Percentiles rank a stretch among this genome's conserved stretches.
Evolutionary conservation across 2,329 filamentous ascomycete species (phyloP).

Genomic region (Metarhizium robertsii): DNA sequence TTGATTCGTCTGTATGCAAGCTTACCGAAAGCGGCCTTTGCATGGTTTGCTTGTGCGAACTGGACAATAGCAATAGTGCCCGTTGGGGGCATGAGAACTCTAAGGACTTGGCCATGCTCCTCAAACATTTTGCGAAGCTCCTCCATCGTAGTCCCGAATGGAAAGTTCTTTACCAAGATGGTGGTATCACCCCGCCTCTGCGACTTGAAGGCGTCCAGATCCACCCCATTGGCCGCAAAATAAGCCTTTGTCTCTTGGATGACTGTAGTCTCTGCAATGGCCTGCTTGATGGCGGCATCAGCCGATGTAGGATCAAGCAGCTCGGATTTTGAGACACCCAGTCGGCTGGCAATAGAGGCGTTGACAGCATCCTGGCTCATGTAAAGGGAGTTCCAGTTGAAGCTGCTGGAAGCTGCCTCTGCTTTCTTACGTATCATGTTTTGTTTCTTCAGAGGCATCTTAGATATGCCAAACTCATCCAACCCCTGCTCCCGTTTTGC

Average conservation of each 20-base stretch:
- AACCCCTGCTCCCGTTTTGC: conserved; percentile 73
- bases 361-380: conserved; percentile 97
- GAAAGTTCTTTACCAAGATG: conserved; percentile 92
- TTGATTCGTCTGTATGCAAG: conserved; percentile 87
- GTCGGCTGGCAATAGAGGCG: conserved; percentile 72
- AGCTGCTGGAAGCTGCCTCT: conserved; percentile 66
- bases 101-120: conserved; percentile 71
- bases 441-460: conserved; percentile 90
- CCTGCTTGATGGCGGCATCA: conserved; percentile 91
- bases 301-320: conserved; percentile 91
- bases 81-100: conserved; percentile 83
- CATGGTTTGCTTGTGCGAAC: conserved; percentile 69
- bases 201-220: conserved; percentile 84
- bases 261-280: conserved; percentile 88
- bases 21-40: conserved; percentile 72
- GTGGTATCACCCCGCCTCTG: conserved; percentile 75
- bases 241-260: conserved; percentile 96
- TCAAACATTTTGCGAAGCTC: conserved; percentile 77
- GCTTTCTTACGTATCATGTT: conserved; percentile 79
- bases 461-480: conserved; percentile 82
- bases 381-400: conserved; percentile 99
- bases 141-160: conserved; percentile 68
- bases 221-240: conserved; percentile 78
- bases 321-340: conserved; percentile 86
- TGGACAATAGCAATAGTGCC: conserved; percentile 93